Conservation (phyloP, 441 rosid genomes). For the Rhodomyrtus psidioides region DNA sequence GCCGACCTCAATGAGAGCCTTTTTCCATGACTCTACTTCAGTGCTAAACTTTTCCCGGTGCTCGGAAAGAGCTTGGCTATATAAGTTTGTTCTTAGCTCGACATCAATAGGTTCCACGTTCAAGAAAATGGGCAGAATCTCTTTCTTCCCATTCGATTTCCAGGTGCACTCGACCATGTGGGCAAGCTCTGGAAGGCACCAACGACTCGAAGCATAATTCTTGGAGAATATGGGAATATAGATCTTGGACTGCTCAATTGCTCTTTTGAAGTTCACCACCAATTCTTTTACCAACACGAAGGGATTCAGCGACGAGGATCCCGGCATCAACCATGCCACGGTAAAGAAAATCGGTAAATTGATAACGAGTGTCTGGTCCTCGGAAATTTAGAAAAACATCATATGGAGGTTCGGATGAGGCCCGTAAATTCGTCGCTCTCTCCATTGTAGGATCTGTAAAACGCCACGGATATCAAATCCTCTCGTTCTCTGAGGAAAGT, state of each 20-base stretch:
- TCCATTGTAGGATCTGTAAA: background rate
- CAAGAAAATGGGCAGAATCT: background rate
- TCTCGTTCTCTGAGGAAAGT: background rate
- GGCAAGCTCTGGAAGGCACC: background rate
- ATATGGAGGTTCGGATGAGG: background rate
- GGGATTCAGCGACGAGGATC: background rate
- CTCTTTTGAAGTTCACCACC: background rate
- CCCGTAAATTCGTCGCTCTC: background rate
- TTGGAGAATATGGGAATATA: background rate
- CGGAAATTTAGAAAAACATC: background rate
- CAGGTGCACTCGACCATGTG: background rate
- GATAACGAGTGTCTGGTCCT: background rate
- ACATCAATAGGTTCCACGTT: background rate
- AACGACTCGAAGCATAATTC: background rate
- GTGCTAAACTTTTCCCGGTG: accelerated
- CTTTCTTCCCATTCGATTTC: background rate
- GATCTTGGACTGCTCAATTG: background rate
- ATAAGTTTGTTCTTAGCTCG: background rate
- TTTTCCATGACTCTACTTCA: background rate
- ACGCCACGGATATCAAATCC: background rate
- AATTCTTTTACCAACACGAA: background rate
- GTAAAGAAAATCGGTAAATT: background rate
- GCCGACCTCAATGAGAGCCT: background rate
- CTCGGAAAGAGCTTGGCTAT: accelerated
- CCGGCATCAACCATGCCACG: background rate